Conservation (phyloP, 2,329 filamentous ascomycete genomes). For the Penicillium corylophilum region DNA sequence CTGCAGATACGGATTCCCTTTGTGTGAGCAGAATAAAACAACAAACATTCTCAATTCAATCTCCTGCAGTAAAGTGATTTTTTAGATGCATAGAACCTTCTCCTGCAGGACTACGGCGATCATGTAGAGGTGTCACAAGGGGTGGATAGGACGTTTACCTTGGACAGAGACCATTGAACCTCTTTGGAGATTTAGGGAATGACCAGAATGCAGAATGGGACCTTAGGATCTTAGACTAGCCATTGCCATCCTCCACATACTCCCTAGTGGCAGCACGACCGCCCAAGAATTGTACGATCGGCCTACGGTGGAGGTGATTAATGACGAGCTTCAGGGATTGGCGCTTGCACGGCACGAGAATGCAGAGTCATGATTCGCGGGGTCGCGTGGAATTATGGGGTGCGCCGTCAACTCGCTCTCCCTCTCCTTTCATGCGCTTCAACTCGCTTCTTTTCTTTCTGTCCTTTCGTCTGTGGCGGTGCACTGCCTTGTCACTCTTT, state of each 20-base stretch:
- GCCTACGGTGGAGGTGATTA: constrained; percentile 22
- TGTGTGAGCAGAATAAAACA: constrained; percentile 29
- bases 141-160: too few relatives aligned
- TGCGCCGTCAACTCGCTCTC: constrained; percentile 4
- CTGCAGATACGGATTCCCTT: constrained; percentile 29
- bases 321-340: constrained; percentile 27
- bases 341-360: constrained; percentile 13
- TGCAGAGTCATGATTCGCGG: constrained; percentile 21
- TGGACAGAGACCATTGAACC: too few relatives aligned
- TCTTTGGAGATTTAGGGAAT: too few relatives aligned
- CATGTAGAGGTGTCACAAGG: too few relatives aligned
- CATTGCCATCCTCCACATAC: too few relatives aligned
- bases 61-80: neutral
- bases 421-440: constrained; percentile 17
- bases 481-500: constrained; percentile 1
- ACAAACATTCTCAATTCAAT: constrained; percentile 12
- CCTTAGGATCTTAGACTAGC: too few relatives aligned
- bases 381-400: constrained; percentile 7
- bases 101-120: too few relatives aligned
- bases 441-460: neutral
- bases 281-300: constrained; percentile 16
- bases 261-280: neutral
- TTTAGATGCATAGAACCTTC: too few relatives aligned
- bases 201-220: too few relatives aligned
- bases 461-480: constrained; percentile 2